Percentiles rank a stretch among this genome's conserved stretches.
phyloP scores from a whole-genome alignment of 495 filamentous ascomycete genomes.

The Bombardia bombarda region DNA sequence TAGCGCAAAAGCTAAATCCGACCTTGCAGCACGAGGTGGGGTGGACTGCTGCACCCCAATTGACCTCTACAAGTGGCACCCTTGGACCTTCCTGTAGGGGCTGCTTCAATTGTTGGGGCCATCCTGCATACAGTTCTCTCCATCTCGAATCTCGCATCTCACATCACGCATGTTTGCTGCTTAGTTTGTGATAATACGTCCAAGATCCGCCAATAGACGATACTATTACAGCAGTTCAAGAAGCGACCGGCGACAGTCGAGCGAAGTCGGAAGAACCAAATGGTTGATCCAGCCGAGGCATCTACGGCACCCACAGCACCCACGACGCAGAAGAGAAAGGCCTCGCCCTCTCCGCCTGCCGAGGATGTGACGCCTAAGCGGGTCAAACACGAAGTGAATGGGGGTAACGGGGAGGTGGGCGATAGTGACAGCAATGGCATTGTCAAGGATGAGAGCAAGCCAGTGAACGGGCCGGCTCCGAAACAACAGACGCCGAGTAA shows the following conservation, averaged over 20 bases:
- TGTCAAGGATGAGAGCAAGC: conserved; percentile 8
- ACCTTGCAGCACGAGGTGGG: background rate
- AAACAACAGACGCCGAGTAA: too few species aligned
- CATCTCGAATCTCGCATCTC: too few species aligned
- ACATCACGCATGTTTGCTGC: too few species aligned
- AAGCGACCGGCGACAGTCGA: too few species aligned
- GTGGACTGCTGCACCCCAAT: background rate
- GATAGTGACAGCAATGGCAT: conserved; percentile 4
- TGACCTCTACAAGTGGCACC: background rate
- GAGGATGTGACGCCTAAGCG: conserved; percentile 17
- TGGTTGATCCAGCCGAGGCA: background rate
- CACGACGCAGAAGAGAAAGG: conserved; percentile 16
- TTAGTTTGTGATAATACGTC: too few species aligned
- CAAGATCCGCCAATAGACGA: too few species aligned
- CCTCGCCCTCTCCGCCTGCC: conserved; percentile 8
- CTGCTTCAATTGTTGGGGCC: too few species aligned
- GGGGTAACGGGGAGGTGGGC: background rate
- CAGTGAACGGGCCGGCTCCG: too few species aligned
- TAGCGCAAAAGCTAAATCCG: too few species aligned
- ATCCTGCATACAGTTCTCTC: too few species aligned
- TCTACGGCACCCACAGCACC: background rate
- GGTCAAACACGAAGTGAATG: conserved; percentile 7
- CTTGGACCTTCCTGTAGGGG: too few species aligned
- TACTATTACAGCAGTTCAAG: too few species aligned
- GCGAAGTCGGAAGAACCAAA: background rate